Conservation (phyloP, 148 eudicot species). For the Dianthus caryophyllus region DNA sequence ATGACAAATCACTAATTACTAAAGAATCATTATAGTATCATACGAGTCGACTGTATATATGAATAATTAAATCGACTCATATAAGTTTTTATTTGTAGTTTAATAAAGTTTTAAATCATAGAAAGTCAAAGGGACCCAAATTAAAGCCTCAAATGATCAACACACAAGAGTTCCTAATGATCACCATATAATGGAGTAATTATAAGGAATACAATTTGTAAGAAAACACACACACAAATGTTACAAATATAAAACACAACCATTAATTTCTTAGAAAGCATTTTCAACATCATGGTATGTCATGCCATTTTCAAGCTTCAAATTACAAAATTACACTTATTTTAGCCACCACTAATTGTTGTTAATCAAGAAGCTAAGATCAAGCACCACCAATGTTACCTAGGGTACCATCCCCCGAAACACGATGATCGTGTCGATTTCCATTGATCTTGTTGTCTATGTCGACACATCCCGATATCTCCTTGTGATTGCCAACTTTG, state of each 20-base stretch:
- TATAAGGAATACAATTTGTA: slow-evolving; percentile 3
- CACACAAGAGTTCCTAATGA: not conserved
- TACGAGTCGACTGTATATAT: no score
- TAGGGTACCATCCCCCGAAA: slow-evolving; percentile 17
- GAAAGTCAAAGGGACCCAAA: not conserved
- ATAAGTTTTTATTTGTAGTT: no score
- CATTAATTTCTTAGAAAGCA: slow-evolving; percentile 4
- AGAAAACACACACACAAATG: slow-evolving; percentile 11
- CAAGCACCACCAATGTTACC: slow-evolving; percentile 22
- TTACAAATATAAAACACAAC: slow-evolving; percentile 5
- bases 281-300: not conserved
- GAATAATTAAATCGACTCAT: no score
- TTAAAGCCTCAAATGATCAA: not conserved
- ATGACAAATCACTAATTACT: no score
- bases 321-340: not conserved
- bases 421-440: slow-evolving; percentile 14
- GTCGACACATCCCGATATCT: slow-evolving; percentile 19
- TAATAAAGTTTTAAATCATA: not conserved
- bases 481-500: slow-evolving; percentile 16
- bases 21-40: no score
- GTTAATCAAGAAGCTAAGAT: not conserved
- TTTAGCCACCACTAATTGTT: not conserved
- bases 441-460: slow-evolving; percentile 17
- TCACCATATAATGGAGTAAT: slow-evolving; percentile 10
- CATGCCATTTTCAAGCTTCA: not conserved